Base-by-base conservation (phyloP, 768 basidiomycete species). In the Leccinum aurantiacum region DNA sequence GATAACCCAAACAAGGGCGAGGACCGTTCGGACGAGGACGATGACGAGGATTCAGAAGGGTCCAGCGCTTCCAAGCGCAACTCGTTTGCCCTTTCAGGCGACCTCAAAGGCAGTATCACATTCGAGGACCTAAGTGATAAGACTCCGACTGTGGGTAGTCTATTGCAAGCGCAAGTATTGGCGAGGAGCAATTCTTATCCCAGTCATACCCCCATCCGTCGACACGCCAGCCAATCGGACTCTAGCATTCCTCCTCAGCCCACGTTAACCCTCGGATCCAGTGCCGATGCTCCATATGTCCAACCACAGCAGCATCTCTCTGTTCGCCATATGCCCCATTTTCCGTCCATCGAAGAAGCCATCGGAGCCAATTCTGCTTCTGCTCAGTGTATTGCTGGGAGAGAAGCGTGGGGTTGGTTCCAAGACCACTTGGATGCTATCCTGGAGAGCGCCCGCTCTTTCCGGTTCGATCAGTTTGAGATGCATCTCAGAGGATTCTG, bases 361-460 rank as follows among this genome's bases (percentile, higher is more conserved):
- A 83, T 93, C 41, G 88, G 87, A 52, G 79, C 84, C 27, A 87
- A 79, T 67, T 88, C 89, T 11, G 83, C 87, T n/a, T 84, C 90
- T 50, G 79, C 90, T 29, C 88, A 93, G 65, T 84, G 86, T 57
- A 81, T 91, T 22, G 87, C 88, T 61, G 93, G 90, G 29, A 84
- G 90, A 65, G 91, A 92, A 73, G 90, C 93, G 6, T 96, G 94
- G 94, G 82, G 80, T 31, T 92, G 91, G 88, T 96, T 96, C 80
- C 89, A 91, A 73, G 89, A 93, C 59, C 94, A 96, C 77, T 80
- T 94, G 61, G 92, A 95, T 74, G 79, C 87, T 1, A 80, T 95
- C 51, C 76, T 94, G 33, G 90, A 93, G 65, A 88, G 84, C 66
- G 84, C 93, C 47, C 79, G 90, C 57, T 77, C 83, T 17, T 90